Conservation (phyloP, 1,139 yeast genomes). For the Taphrina betulina region DNA sequence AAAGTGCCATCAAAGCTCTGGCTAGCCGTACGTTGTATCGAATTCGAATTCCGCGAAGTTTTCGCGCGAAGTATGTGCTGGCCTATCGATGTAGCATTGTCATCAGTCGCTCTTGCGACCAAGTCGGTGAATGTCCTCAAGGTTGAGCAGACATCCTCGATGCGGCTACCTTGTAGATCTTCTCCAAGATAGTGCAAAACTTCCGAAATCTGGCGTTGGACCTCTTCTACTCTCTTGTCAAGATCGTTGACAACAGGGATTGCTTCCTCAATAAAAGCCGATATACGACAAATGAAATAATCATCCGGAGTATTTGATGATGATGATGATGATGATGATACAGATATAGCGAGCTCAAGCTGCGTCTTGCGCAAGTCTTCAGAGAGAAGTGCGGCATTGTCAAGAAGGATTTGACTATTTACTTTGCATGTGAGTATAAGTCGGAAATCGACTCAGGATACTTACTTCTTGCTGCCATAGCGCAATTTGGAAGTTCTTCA, state of each 20-base stretch:
- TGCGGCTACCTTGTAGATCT: neutral
- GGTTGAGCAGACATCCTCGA: constrained; percentile 22
- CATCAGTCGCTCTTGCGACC: constrained; percentile 9
- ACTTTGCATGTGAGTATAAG: too few relatives aligned
- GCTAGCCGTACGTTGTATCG: neutral
- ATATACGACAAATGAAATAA: constrained; percentile 2
- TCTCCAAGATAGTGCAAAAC: constrained; percentile 25
- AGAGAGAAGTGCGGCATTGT: neutral
- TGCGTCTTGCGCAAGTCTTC: neutral
- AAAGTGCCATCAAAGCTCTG: constrained; percentile 14
- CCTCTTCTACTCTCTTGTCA: neutral
- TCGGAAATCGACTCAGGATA: too few relatives aligned
- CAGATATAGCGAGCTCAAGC: neutral
- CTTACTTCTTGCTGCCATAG: constrained; percentile 23
- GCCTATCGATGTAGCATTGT: neutral
- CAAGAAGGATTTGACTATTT: neutral
- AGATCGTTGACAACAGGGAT: constrained; percentile 1
- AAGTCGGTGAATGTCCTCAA: constrained; percentile 2
- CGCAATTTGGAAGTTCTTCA: constrained; percentile 13
- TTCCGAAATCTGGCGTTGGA: neutral
- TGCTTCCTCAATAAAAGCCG: constrained; percentile 6
- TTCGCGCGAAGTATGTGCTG: neutral
- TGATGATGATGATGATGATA: neutral
- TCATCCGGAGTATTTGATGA: neutral
- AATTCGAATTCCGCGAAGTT: neutral